A percentile compares a stretch with the other conserved stretches of the same genome.
These are phyloP conservation scores for Ustilago hordei DNA, from an alignment of 1,284 basidiomycete genomes.

Conservation along the genomic window DNA sequence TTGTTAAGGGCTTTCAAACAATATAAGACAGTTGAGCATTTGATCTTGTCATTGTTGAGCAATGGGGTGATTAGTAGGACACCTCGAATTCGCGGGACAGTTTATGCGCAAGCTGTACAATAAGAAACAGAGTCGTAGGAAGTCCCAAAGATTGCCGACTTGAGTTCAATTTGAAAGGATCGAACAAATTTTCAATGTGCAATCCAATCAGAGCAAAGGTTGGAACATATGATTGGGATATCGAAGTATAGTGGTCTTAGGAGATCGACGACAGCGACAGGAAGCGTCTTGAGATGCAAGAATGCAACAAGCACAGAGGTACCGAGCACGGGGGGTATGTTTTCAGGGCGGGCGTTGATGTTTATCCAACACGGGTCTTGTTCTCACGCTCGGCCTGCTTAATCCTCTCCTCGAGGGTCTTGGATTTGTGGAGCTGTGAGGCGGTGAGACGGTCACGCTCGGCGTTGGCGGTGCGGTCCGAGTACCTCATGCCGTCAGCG, in stretches of 20 bases:
- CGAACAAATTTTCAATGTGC: neutral
- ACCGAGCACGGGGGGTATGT: neutral
- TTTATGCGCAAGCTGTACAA: constrained; percentile 8
- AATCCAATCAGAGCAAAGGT: neutral
- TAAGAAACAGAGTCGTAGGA: constrained; percentile 2
- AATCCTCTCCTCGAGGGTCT: constrained; percentile 68
- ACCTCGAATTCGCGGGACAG: too few species aligned
- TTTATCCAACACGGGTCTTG: constrained; percentile 30
- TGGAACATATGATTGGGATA: neutral
- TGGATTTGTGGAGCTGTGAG: constrained; percentile 67
- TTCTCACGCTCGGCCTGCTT: constrained; percentile 66
- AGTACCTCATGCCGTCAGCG: constrained; percentile 68
- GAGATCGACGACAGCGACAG: neutral
- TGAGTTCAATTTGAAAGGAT: constrained; percentile 2
- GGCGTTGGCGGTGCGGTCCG: constrained; percentile 54
- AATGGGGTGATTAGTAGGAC: neutral
- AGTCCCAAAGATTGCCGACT: constrained; percentile 10
- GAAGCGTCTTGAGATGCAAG: neutral
- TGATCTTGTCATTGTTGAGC: neutral
- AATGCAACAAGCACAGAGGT: neutral
- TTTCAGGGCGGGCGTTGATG: neutral
- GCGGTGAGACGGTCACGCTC: constrained; percentile 65
- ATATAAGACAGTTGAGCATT: too few species aligned
- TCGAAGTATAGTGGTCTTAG: neutral
- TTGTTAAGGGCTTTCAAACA: too few species aligned